Evolutionary conservation across 129 eudicot genomes (phyloP), one percentile per base, ranked within the genome.

Genomic region (Kitagawia praeruptora): DNA sequence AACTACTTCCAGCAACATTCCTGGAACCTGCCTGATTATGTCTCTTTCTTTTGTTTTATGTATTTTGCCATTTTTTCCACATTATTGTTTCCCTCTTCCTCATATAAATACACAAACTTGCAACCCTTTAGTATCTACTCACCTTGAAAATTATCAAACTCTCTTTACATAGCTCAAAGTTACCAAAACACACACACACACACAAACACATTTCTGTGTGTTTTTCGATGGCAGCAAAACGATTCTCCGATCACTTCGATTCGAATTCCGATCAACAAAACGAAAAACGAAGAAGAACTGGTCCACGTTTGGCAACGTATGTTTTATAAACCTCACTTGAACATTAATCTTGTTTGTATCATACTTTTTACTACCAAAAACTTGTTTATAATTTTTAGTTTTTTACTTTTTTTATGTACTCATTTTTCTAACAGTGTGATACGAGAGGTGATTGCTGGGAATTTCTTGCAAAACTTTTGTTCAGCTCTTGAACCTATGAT

Each of bases 291-390:
- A 84, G 53, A 61, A 86, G 88, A 82, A 81, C 87, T 54, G 85
- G 79, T 77, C 90, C 96, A 14, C 79, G 93, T 75, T 87, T 92
- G 45, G 93, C 93, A n/a, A 84, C 90, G 97, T 92, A 92, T 27
- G 93, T 89, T 61, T 42, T 49, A 13, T 12, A 67, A 15, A 31
- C 21, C 38, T 1, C 34, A 4, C 2, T 5, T 0, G 28, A 11
- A 10, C 1, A 4, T 1, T 2, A 2, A 67, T 67, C 41, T 31
- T 13, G 73, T 13, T 34, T 8, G 0, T 25, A 53, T 79, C 28
- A 39, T 31, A 53, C 56, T 8, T 66, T 49, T 0, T 63, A n/a
- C 3, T 63, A 19, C 15, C 3, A 9, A 56, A 4, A 21, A 1
- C 0, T 61, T 27, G 7, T 63, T 0, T 63, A 13, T 21, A 8